Evolutionary conservation across 495 filamentous ascomycete genomes (phyloP).

Genomic region (Pseudomonodictys pantanalensis): DNA sequence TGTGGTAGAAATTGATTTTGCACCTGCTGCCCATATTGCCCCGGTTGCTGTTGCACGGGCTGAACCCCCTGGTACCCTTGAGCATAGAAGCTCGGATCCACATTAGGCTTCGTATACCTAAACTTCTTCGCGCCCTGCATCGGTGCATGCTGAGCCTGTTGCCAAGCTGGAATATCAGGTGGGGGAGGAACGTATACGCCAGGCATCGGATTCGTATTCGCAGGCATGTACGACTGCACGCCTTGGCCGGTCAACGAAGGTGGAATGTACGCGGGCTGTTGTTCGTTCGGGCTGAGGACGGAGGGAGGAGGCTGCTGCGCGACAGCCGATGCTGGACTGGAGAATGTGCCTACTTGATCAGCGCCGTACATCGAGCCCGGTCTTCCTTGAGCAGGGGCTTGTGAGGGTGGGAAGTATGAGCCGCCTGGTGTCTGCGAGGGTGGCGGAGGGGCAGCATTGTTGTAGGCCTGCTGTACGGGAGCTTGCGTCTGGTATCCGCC

Average conservation of each 20-base stretch:
- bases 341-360: slow-evolving; percentile 10
- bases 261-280: slow-evolving; percentile 32
- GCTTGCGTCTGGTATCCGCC: slow-evolving; percentile 10
- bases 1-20: slow-evolving; percentile 11
- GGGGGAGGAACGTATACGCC: slow-evolving; percentile 36
- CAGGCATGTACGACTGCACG: slow-evolving; percentile 29
- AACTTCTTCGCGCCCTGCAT: slow-evolving; percentile 32
- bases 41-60: slow-evolving; percentile 13
- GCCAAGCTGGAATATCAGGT: slow-evolving; percentile 35
- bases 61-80: slow-evolving; percentile 20
- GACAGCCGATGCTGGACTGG: slow-evolving; percentile 17
- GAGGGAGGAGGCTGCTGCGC: slow-evolving; percentile 15
- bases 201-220: slow-evolving; percentile 34
- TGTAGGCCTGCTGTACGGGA: slow-evolving; percentile 20
- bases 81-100: slow-evolving; percentile 15
- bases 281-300: slow-evolving; percentile 30
- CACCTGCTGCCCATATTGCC: slow-evolving; percentile 7
- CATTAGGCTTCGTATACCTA: slow-evolving; percentile 30
- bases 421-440: slow-evolving; percentile 30
- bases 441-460: slow-evolving; percentile 24
- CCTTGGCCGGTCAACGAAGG: slow-evolving; percentile 34
- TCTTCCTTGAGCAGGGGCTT: not conserved
- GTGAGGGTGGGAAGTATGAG: slow-evolving; percentile 31
- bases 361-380: slow-evolving; percentile 24
- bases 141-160: slow-evolving; percentile 29